Base-by-base conservation (phyloP, 192 early-diverging fungal species). In the Linderina pennispora region DNA sequence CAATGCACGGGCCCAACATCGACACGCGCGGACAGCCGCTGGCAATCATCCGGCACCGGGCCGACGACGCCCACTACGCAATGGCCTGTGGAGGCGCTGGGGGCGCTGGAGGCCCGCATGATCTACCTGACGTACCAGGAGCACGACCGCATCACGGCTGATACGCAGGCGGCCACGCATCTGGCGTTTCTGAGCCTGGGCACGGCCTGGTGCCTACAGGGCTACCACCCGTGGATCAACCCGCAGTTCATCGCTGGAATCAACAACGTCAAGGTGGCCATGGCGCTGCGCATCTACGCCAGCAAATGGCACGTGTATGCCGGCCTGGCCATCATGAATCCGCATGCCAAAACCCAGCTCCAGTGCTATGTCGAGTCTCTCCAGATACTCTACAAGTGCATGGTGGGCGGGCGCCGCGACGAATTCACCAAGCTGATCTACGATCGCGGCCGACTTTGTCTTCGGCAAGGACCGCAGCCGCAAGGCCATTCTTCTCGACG, bases 221-320 rank as follows among this genome's bases (percentile, higher is more conserved):
- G 69, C 3, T 79, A 77, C 45, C 92, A 91, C 58, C 92, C 91
- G 78, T 98, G 94, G 94, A 77, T 88, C 36, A 81, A 86, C 50
- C 80, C 85, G 33, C 80, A 80, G 40, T 94, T 91, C 47, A 78
- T 89, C 14, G 92, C 92, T 24, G 94, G 94, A 14, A 90, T 98
- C 54, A 94, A 98, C 61, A 97, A 98, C 52, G 94, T 95, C 46
- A 98, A 98, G 46, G 85, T 93, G 14, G 82, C 88, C 44, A 89
- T 97, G 79, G 81, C 94, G 8, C 68, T 98, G 48, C 77, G 95
- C 26, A 97, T 98, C 42, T 94, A 92, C 45, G 83, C 78, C 21
- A 89, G 82, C 71, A 98, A 98, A 57, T 98, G 94, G 93, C 95
- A 98, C 53, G 91, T 95, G 7, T 95, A 95, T 57, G 92, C 89